Conservation (phyloP, 164 flowering plant species). For the Magnolia sinica region DNA sequence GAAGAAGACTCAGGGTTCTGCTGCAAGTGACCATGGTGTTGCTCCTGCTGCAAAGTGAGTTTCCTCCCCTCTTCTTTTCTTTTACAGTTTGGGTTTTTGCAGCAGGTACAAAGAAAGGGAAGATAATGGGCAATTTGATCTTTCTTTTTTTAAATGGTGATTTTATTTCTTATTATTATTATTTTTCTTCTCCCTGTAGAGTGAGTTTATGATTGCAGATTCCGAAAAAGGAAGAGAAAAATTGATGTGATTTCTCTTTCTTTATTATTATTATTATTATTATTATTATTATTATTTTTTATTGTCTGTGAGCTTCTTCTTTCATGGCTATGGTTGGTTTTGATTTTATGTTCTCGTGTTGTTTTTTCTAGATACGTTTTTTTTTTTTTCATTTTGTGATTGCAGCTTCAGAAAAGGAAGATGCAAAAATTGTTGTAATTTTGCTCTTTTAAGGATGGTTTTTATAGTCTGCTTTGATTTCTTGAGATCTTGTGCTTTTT, state of each 20-base stretch:
- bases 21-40: constrained; percentile 33
- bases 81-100: neutral
- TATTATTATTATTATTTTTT: no score
- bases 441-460: neutral
- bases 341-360: neutral
- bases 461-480: neutral
- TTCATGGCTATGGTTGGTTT: neutral
- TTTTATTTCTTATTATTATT: neutral
- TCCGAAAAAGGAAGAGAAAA: neutral
- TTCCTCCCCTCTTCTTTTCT: neutral
- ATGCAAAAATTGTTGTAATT: no score
- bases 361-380: neutral
- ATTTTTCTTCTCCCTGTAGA: neutral
- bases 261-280: no score
- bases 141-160: neutral
- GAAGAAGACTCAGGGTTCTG: constrained; percentile 49
- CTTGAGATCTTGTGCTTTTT: neutral
- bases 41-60: constrained; percentile 65
- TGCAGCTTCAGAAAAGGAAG: neutral
- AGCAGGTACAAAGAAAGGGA: no score
- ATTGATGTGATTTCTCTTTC: neutral
- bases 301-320: no score
- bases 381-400: neutral
- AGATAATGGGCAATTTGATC: neutral
- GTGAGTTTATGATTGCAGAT: neutral